phyloP scores from a whole-genome alignment of 2,329 filamentous ascomycete genomes.

The Pseudocercospora crystallina region DNA sequence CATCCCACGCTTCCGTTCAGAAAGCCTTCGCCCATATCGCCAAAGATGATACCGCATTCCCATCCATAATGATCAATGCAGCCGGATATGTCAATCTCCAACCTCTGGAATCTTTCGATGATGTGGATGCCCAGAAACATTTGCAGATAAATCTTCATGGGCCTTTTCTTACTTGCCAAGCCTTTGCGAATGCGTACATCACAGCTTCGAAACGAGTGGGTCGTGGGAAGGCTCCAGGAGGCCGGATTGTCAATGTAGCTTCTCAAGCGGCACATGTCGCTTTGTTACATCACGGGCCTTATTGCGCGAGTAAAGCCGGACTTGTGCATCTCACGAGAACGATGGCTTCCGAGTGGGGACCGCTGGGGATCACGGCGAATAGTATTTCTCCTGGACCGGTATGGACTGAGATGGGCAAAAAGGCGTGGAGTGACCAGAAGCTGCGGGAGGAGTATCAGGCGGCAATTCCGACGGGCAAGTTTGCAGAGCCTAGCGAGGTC shows the following conservation, averaged over 20 bases:
- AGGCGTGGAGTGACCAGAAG: constrained; percentile 33
- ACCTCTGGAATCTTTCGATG: constrained; percentile 44
- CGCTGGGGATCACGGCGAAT: constrained; percentile 48
- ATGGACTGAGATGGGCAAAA: constrained; percentile 47
- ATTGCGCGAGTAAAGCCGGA: constrained; percentile 51
- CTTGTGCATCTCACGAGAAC: constrained; percentile 46
- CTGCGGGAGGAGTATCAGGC: constrained; percentile 28
- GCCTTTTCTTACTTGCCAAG: constrained; percentile 47
- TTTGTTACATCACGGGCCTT: constrained; percentile 47
- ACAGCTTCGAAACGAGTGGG: constrained; percentile 20
- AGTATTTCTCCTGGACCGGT: constrained; percentile 48
- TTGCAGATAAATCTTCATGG: constrained; percentile 47
- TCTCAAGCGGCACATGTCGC: constrained; percentile 50
- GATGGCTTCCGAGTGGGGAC: constrained; percentile 51
- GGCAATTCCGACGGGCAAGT: constrained; percentile 30
- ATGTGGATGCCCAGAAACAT: constrained; percentile 46
- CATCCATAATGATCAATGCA: constrained; percentile 36
- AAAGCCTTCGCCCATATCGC: constrained; percentile 31
- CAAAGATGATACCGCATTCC: constrained; percentile 28
- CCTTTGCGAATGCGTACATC: constrained; percentile 45
- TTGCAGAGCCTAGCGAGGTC: constrained; percentile 52
- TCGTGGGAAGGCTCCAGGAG: constrained; percentile 23
- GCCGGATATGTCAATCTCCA: constrained; percentile 47
- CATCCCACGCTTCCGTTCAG: constrained; percentile 30
- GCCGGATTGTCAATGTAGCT: constrained; percentile 49